These are phyloP conservation scores for Fraxinus dipetala DNA, from an alignment of 305 asterid genomes.

Conservation along the genomic window DNA sequence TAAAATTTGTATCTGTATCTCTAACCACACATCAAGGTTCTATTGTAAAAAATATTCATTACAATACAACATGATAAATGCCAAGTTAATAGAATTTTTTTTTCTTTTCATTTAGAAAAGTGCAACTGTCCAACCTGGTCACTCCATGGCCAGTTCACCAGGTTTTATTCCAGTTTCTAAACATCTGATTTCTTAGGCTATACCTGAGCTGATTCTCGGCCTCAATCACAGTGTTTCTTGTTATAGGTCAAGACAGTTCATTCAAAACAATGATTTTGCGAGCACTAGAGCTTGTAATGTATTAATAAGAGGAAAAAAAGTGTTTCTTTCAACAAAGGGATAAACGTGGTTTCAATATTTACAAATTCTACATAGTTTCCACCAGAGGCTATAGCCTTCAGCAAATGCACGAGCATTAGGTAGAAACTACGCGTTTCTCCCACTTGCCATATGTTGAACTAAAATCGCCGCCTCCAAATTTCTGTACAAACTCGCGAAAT, in stretches of 20 bases:
- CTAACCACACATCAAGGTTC: too few relatives aligned
- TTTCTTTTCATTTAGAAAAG: neutral
- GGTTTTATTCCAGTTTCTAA: neutral
- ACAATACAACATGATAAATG: too few relatives aligned
- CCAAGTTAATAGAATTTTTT: too few relatives aligned
- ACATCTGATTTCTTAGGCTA: neutral
- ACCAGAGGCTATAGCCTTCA: neutral
- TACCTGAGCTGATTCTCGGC: neutral
- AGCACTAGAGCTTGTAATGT: neutral
- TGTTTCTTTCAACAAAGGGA: neutral
- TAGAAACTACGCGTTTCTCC: slow-evolving; percentile 30
- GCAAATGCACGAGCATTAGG: slow-evolving; percentile 5
- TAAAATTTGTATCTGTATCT: too few relatives aligned
- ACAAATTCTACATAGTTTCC: neutral
- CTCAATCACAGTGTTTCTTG: neutral
- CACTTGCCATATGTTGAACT: slow-evolving; percentile 52
- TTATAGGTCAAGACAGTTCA: neutral
- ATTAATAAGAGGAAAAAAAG: neutral
- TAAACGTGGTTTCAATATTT: neutral
- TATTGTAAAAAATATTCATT: too few relatives aligned
- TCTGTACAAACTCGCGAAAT: slow-evolving; percentile 36
- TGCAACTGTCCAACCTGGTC: neutral
- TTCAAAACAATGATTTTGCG: neutral
- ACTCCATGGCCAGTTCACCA: neutral
- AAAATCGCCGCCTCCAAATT: slow-evolving; percentile 46